Conservation (phyloP, 1,284 basidiomycete genomes). For the Gastroboletus turbinatus region DNA sequence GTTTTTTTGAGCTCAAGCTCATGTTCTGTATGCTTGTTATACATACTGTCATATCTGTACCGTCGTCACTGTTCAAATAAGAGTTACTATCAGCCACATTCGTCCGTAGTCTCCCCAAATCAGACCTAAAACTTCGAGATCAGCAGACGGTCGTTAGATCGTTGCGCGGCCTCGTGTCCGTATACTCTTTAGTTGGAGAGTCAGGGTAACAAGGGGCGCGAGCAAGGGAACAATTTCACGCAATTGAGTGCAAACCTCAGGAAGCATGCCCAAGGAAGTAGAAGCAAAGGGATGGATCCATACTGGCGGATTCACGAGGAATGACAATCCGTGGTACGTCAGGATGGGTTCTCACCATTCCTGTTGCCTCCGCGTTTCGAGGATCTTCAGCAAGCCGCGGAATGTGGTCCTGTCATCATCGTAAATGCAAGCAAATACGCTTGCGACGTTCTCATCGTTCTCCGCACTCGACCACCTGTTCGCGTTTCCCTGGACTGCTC, state of each 20-base stretch:
- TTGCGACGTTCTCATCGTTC: slow-evolving; percentile 28
- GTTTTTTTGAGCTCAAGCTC: too few species aligned
- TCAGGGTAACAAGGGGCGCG: background rate
- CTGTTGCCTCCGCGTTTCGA: too few species aligned
- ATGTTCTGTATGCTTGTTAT: too few species aligned
- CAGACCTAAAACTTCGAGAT: too few species aligned
- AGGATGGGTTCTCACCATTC: slow-evolving; percentile 25
- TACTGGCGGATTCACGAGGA: background rate
- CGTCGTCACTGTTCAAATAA: too few species aligned
- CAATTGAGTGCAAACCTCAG: background rate
- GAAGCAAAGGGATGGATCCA: background rate
- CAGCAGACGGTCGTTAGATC: too few species aligned
- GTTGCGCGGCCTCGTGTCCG: too few species aligned
- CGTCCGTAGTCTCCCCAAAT: too few species aligned
- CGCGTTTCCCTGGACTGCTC: slow-evolving; percentile 3
- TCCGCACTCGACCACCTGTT: slow-evolving; percentile 3
- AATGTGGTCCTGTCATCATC: slow-evolving; percentile 31
- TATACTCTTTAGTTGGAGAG: background rate
- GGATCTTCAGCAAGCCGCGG: too few species aligned
- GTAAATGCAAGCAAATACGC: slow-evolving; percentile 26
- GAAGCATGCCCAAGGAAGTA: background rate
- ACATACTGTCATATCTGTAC: too few species aligned
- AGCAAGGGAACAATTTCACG: background rate
- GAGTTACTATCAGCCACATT: too few species aligned
- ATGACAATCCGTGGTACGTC: slow-evolving; percentile 16